Conservation (phyloP, 805 yeast genomes). For the Saccharomyces cerevisiae region DNA sequence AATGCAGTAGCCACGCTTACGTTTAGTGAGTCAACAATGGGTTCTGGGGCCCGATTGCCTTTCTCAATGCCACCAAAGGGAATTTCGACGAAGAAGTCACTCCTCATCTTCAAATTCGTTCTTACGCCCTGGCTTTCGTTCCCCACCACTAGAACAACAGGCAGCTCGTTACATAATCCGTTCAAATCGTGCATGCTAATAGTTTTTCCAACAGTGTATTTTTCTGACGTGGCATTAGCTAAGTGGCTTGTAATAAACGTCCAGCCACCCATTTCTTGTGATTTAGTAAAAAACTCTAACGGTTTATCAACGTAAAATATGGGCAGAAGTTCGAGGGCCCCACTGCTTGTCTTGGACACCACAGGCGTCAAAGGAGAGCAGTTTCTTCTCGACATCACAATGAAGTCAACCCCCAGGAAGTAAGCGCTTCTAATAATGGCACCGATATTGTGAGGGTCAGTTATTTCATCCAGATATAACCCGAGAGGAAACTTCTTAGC, state of each 20-base stretch:
- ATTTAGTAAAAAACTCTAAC: conserved; percentile 48
- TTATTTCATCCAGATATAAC: conserved; percentile 64
- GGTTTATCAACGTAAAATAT: conserved; percentile 54
- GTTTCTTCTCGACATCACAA: conserved; percentile 59
- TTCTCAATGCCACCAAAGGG: conserved; percentile 15
- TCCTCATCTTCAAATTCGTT: conserved; percentile 48
- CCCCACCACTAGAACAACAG: conserved; percentile 69
- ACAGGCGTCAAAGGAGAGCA: conserved; percentile 71
- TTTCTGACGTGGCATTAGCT: conserved; percentile 28
- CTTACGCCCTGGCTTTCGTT: conserved; percentile 82
- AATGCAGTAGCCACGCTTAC: conserved; percentile 86
- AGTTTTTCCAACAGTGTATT: conserved; percentile 29
- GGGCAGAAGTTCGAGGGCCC: conserved; percentile 69
- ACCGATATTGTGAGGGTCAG: conserved; percentile 85
- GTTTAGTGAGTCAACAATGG: conserved; percentile 64
- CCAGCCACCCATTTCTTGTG: conserved; percentile 57
- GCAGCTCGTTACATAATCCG: conserved; percentile 39
- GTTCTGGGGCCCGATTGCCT: not conserved
- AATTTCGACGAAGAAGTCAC: conserved; percentile 40
- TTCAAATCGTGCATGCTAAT: conserved; percentile 38
- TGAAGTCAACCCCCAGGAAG: conserved; percentile 74
- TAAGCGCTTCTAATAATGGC: conserved; percentile 74
- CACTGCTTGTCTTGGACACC: conserved; percentile 74
- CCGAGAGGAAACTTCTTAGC: conserved; percentile 51
- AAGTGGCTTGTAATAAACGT: conserved; percentile 54